Evolutionary conservation across 108 stramenopile genomes (phyloP), one percentile per base, ranked within the genome.

Genomic region (Seminavis robusta): DNA sequence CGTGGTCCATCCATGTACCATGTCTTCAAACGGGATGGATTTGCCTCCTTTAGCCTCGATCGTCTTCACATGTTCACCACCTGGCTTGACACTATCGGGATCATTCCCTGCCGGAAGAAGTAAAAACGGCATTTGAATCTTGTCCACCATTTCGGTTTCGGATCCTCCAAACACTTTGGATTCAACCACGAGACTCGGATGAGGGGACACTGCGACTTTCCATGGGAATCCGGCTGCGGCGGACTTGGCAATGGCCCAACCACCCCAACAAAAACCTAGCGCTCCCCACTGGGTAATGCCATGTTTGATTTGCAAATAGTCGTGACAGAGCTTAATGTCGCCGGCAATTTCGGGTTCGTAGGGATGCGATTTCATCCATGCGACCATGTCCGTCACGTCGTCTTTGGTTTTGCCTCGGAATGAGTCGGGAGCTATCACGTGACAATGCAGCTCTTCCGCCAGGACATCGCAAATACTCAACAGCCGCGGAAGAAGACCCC

Each of bases 201-300:
- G 71, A 48, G 56, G 39, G 15, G 45, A 28, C 51, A 77, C 67
- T 4, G 38, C 67, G 38, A 54, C 56, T 15, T 61, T 49, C 30
- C 62, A 69, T 3, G 31, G 25, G 0, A 45, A 9, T 11, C 33
- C 40, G 17, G 40, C 61, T 41, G 30, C 24, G 30, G 44, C 56
- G 0, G 58, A 54, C 36, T 73, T 73, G 17, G 55, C 67, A 47
- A 69, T 45, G 0, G 71, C 71, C 71, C 71, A 77, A 0, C 38
- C 61, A 0, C 76, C 76, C 71, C 71, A 77, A 24, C 76, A 77
- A 49, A 77, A 77, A 34, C 71, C 76, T 9, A 73, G 33, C 11
- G 56, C 54, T 24, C 58, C 63, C 32, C 69, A 29, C 15, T 74
- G 27, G 16, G 42, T 20, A 13, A 64, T 47, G 15, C 30, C 43